Conservation (phyloP, 208 protist species). For the Trypanosoma cruzi region DNA sequence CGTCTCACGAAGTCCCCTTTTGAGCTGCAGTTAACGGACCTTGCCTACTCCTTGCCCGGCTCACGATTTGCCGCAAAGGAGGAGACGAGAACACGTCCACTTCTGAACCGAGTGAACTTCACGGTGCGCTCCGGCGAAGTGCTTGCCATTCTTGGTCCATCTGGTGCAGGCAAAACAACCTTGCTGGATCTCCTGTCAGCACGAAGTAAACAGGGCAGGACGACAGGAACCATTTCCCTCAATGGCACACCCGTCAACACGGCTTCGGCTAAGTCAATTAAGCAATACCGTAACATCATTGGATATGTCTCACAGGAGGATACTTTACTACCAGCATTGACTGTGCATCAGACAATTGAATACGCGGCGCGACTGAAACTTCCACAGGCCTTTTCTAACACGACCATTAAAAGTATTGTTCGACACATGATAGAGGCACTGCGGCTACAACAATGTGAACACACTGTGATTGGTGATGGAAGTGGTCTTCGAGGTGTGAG, state of each 20-base stretch:
- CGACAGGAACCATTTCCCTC: slow-evolving; percentile 55
- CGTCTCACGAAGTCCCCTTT: slow-evolving; percentile 46
- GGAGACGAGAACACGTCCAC: slow-evolving; percentile 30
- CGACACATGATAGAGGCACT: slow-evolving; percentile 60
- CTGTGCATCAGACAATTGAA: slow-evolving; percentile 85
- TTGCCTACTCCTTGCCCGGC: slow-evolving; percentile 57
- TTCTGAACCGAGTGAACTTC: slow-evolving; percentile 84
- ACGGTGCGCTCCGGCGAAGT: slow-evolving; percentile 78
- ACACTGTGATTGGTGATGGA: slow-evolving; percentile 81
- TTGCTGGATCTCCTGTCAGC: slow-evolving; percentile 88
- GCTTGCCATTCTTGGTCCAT: slow-evolving; percentile 90
- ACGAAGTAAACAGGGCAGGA: slow-evolving; percentile 65
- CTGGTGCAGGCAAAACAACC: slow-evolving; percentile 91
- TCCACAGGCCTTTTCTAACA: slow-evolving; percentile 70
- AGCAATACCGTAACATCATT: slow-evolving; percentile 83
- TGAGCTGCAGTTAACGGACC: slow-evolving; percentile 50
- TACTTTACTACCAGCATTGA: slow-evolving; percentile 87
- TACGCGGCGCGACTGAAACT: slow-evolving; percentile 92
- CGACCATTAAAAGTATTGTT: slow-evolving; percentile 73
- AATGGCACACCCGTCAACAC: slow-evolving; percentile 69
- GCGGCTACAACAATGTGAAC: slow-evolving; percentile 73
- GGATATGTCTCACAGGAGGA: slow-evolving; percentile 94
- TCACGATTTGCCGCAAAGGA: slow-evolving; percentile 48
- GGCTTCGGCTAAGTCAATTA: slow-evolving; percentile 2
- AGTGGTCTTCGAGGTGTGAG: slow-evolving; percentile 78